These are phyloP conservation scores for Moricandia moricandioides DNA, from an alignment of 345 rosid species.

Conservation along the genomic window DNA sequence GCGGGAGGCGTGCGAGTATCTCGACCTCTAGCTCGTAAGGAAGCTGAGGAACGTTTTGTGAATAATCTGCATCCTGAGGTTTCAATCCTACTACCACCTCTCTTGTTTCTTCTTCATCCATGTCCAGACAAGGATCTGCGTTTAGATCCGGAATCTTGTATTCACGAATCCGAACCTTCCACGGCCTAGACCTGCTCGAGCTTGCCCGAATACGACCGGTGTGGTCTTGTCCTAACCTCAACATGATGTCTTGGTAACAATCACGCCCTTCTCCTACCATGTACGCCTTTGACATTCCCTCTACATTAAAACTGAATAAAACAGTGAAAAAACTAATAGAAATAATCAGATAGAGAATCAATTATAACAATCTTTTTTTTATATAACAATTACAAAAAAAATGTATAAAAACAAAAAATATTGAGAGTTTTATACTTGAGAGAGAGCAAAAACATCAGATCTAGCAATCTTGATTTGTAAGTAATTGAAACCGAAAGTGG, in stretches of 20 bases:
- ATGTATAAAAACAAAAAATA: not conserved
- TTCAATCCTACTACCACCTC: slow-evolving; percentile 22
- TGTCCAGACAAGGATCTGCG: slow-evolving; percentile 27
- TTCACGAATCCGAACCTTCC: slow-evolving; percentile 27
- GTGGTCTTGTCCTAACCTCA: slow-evolving; percentile 31
- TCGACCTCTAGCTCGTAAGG: slow-evolving; percentile 65
- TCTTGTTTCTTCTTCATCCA: slow-evolving; percentile 22
- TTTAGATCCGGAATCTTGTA: slow-evolving; percentile 32
- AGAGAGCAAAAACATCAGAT: not conserved
- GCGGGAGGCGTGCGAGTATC: slow-evolving; percentile 69
- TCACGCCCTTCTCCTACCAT: not conserved
- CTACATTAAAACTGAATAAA: slow-evolving; percentile 9
- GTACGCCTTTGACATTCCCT: slow-evolving; percentile 41
- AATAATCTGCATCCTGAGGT: slow-evolving; percentile 98
- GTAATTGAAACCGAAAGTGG: not conserved
- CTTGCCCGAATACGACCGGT: slow-evolving; percentile 3
- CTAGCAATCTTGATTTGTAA: not conserved
- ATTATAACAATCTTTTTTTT: no score
- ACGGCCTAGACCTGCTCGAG: slow-evolving; percentile 21
- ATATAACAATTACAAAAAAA: no score
- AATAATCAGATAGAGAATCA: not conserved
- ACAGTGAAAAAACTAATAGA: not conserved
- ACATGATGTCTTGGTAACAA: slow-evolving; percentile 22
- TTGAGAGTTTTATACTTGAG: not conserved
- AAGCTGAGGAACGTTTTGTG: slow-evolving; percentile 49